Conservation (phyloP, 1,284 basidiomycete genomes). For the Stygiomarasmius scandens region DNA sequence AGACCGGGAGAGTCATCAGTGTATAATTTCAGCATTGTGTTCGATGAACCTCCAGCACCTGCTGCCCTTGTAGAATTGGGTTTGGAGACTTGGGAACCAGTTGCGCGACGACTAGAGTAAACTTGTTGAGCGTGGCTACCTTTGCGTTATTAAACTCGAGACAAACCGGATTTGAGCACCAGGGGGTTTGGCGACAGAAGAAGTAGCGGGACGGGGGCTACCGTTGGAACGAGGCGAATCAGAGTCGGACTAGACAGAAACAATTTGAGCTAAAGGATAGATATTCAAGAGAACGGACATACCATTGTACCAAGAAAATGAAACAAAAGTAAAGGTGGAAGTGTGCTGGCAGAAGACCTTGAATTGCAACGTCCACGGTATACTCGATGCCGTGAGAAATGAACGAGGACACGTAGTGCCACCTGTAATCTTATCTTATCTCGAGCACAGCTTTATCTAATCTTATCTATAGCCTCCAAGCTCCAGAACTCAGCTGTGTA, state of each 20-base stretch:
- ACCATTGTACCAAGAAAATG: conserved; percentile 3
- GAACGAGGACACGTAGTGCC: background rate
- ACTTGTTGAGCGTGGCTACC: conserved; percentile 1
- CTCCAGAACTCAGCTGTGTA: too few species aligned
- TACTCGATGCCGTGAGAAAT: background rate
- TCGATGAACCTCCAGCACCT: conserved; percentile 94
- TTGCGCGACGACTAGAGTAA: conserved; percentile 73
- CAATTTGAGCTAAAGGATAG: background rate
- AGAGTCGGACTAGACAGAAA: conserved; percentile 58
- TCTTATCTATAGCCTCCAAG: background rate
- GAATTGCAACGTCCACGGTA: background rate
- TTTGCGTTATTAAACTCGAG: conserved; percentile 4
- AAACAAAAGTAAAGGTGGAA: background rate
- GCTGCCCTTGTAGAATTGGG: conserved; percentile 92
- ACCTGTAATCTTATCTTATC: background rate
- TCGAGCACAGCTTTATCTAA: background rate
- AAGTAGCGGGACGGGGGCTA: conserved; percentile 37
- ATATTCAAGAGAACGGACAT: background rate
- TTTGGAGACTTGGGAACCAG: conserved; percentile 67
- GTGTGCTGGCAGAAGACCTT: conserved; percentile 1
- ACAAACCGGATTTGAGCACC: conserved; percentile 79
- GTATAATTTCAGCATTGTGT: conserved; percentile 98
- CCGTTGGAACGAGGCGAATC: conserved; percentile 53
- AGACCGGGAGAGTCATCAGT: conserved; percentile 97
- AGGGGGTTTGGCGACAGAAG: conserved; percentile 67